Percentiles rank a stretch among this genome's conserved stretches.
Evolutionary conservation across 164 flowering plant genomes (phyloP).

Genomic region (Litsea cubeba): DNA sequence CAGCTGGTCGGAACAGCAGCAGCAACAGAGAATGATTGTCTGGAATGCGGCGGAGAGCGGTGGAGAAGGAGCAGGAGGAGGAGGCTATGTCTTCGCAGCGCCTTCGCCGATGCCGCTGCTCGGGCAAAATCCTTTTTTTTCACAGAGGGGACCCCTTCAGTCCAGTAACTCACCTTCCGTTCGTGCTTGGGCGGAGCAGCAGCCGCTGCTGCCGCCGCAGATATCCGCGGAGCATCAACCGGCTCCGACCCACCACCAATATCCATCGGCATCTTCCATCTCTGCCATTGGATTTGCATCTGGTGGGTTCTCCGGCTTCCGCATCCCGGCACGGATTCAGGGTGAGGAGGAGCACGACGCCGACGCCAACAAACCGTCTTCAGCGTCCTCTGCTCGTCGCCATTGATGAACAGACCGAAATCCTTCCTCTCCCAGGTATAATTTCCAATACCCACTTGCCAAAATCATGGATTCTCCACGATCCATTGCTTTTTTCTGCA

Average conservation of each 20-base stretch:
- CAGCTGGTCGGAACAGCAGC: conserved; percentile 58
- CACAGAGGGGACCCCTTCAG: conserved; percentile 99
- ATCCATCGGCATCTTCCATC: conserved; percentile 17
- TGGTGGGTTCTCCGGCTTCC: conserved; percentile 79
- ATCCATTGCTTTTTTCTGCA: background rate
- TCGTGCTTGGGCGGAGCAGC: conserved; percentile 83
- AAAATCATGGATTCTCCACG: background rate
- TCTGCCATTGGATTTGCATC: conserved; percentile 57
- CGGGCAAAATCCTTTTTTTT: conserved; percentile 53
- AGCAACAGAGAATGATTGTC: conserved; percentile 41
- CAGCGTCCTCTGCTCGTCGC: conserved; percentile 74
- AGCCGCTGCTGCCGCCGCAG: conserved; percentile 23
- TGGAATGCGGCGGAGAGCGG: conserved; percentile 48
- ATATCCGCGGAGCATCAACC: conserved; percentile 27
- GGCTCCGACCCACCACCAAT: conserved; percentile 24
- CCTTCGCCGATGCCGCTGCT: conserved; percentile 36
- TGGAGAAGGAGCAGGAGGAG: conserved; percentile 18
- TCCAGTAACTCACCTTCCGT: conserved; percentile 88
- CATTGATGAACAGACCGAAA: conserved; percentile 49
- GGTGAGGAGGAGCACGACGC: conserved; percentile 87
- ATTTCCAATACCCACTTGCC: conserved; percentile 1
- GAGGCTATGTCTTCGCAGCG: conserved; percentile 42
- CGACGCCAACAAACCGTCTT: conserved; percentile 47
- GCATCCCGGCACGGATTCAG: conserved; percentile 83
- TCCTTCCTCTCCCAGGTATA: conserved; percentile 17